Percentiles rank a stretch among this genome's conserved stretches.
Conservation (phyloP, 768 basidiomycete species). For the Termitomyces sp. region DNA sequence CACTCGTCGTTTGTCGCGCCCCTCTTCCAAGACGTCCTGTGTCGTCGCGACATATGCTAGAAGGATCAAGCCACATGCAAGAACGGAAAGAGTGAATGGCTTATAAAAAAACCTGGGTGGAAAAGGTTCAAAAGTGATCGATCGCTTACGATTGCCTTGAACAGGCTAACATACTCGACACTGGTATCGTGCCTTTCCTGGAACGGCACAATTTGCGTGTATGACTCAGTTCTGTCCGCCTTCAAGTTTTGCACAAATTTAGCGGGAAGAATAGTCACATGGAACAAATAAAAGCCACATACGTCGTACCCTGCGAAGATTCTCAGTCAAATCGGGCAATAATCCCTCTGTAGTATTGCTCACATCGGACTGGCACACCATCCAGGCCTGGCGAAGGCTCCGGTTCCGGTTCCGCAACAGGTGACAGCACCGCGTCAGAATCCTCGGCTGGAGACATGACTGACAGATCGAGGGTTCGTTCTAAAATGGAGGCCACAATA, state of each 20-base stretch:
- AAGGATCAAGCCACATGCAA: constrained; percentile 57
- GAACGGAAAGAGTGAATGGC: constrained; percentile 72
- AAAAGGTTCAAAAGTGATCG: constrained; percentile 9
- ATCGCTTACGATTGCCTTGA: not conserved
- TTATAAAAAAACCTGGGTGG: constrained; percentile 77
- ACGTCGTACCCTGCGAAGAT: constrained; percentile 75
- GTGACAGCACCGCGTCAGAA: constrained; percentile 48
- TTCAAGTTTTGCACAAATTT: constrained; percentile 23
- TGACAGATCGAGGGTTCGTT: constrained; percentile 34
- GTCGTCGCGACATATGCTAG: constrained; percentile 81
- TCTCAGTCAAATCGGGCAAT: constrained; percentile 7
- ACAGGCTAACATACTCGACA: constrained; percentile 54
- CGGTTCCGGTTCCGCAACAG: constrained; percentile 42
- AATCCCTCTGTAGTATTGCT: constrained; percentile 26
- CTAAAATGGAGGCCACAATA: constrained; percentile 20
- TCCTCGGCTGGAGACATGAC: constrained; percentile 53
- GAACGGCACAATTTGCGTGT: constrained; percentile 78
- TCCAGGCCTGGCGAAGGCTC: constrained; percentile 72
- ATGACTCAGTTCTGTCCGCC: constrained; percentile 81
- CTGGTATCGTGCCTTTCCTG: constrained; percentile 80
- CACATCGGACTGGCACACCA: constrained; percentile 77
- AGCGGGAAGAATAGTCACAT: constrained; percentile 14
- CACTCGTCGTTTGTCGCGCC: constrained; percentile 75
- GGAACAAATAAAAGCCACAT: constrained; percentile 27
- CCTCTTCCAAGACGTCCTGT: constrained; percentile 80